A percentile compares a stretch with the other conserved stretches of the same genome.
Evolutionary conservation across 305 asterid species (phyloP).

Genomic region (Fraxinus greggii): DNA sequence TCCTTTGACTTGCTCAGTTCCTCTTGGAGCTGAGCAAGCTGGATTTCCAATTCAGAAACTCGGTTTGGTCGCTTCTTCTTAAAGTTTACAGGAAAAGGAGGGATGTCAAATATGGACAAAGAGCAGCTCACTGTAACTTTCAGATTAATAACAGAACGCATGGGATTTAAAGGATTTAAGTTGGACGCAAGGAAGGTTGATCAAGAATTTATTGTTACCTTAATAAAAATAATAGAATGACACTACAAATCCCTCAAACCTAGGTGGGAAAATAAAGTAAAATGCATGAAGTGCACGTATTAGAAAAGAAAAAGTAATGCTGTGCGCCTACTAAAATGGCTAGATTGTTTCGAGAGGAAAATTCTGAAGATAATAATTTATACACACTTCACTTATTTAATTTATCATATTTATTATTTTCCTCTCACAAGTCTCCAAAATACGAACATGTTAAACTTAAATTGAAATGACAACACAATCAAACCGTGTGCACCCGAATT

Average conservation of each 20-base stretch:
- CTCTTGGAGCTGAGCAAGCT: conserved; percentile 65
- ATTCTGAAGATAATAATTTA: neutral
- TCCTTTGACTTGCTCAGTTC: conserved; percentile 69
- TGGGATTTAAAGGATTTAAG: neutral
- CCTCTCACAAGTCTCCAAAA: neutral
- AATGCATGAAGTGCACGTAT: neutral
- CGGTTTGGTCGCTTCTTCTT: conserved; percentile 61
- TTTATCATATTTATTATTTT: too few relatives aligned
- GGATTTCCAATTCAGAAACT: conserved; percentile 60
- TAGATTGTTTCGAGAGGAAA: neutral
- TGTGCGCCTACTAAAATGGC: too few relatives aligned
- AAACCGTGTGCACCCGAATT: neutral
- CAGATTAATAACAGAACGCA: neutral
- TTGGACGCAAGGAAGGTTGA: neutral
- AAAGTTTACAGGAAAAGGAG: neutral
- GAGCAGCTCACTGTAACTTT: neutral
- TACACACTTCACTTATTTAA: neutral
- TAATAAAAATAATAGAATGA: neutral
- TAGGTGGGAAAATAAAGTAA: neutral
- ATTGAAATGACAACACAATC: neutral
- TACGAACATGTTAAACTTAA: neutral
- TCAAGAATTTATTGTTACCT: neutral
- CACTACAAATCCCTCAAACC: neutral
- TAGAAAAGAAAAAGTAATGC: neutral
- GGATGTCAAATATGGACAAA: neutral